Percentiles rank a stretch among this genome's conserved stretches.
Evolutionary conservation across 1,139 yeast species (phyloP).

Genomic region (Saccharomyces uvarum): DNA sequence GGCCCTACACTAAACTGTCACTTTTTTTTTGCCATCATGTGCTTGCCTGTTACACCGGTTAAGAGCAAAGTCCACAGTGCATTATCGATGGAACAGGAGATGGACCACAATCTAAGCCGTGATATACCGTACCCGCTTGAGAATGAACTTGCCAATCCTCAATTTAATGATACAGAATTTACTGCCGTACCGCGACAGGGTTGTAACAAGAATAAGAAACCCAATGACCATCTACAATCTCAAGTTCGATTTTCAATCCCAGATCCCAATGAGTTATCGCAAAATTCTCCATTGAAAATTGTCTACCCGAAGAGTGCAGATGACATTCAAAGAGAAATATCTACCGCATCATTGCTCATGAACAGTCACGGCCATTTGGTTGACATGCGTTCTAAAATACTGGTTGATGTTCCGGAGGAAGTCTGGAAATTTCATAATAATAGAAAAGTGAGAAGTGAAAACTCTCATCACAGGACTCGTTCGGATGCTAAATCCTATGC

Average conservation of each 20-base stretch:
- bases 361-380: slow-evolving; percentile 21
- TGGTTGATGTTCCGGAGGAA: slow-evolving; percentile 28
- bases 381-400: slow-evolving; percentile 27
- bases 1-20: background rate
- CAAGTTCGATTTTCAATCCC: slow-evolving; percentile 19
- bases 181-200: background rate
- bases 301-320: slow-evolving; percentile 14
- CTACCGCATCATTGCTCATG: background rate
- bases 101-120: background rate
- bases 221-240: slow-evolving; percentile 3
- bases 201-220: background rate
- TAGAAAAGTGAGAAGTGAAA: background rate
- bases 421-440: slow-evolving; percentile 24
- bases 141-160: background rate
- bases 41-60: background rate
- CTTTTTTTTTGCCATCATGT: background rate
- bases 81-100: background rate
- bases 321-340: slow-evolving; percentile 2
- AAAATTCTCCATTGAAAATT: slow-evolving; percentile 12
- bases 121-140: background rate
- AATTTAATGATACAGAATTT: background rate
- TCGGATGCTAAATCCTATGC: background rate
- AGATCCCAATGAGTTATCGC: slow-evolving; percentile 1
- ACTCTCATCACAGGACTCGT: background rate
- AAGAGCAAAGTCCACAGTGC: background rate